phyloP scores from a whole-genome alignment of 2,329 filamentous ascomycete genomes.

The Fusarium coffeatum region DNA sequence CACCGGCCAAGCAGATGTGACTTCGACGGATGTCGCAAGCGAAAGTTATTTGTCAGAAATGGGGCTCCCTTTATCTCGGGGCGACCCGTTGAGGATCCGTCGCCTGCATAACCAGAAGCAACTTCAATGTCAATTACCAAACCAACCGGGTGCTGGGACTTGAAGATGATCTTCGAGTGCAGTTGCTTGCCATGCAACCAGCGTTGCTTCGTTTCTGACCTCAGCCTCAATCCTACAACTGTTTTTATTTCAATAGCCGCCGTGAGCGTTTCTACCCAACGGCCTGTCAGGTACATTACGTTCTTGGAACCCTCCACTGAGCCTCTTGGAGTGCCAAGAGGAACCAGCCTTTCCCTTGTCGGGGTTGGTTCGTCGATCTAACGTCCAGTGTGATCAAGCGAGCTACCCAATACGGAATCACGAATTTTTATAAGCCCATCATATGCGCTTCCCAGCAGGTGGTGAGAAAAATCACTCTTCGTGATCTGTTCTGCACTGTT shows the following conservation, averaged over 20 bases:
- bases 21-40: background rate
- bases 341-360: conserved; percentile 28
- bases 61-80: conserved; percentile 18
- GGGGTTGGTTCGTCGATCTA: conserved; percentile 41
- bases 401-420: conserved; percentile 35
- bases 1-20: background rate
- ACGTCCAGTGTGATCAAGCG: conserved; percentile 34
- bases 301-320: conserved; percentile 30
- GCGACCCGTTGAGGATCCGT: conserved; percentile 32
- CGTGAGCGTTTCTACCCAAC: conserved; percentile 27
- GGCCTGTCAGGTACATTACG: conserved; percentile 24
- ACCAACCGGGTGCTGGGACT: background rate
- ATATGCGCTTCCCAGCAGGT: conserved; percentile 6
- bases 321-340: conserved; percentile 26
- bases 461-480: background rate
- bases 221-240: conserved; percentile 2
- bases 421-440: conserved; percentile 21
- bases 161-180: background rate
- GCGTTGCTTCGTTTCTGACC: background rate
- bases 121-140: conserved; percentile 5
- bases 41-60: conserved; percentile 8
- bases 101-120: conserved; percentile 2
- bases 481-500: background rate
- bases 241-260: conserved; percentile 13
- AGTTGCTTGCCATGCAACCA: background rate